Evolutionary conservation across 495 filamentous ascomycete species (phyloP).

Genomic region (Hypoxylon crocopeplum): DNA sequence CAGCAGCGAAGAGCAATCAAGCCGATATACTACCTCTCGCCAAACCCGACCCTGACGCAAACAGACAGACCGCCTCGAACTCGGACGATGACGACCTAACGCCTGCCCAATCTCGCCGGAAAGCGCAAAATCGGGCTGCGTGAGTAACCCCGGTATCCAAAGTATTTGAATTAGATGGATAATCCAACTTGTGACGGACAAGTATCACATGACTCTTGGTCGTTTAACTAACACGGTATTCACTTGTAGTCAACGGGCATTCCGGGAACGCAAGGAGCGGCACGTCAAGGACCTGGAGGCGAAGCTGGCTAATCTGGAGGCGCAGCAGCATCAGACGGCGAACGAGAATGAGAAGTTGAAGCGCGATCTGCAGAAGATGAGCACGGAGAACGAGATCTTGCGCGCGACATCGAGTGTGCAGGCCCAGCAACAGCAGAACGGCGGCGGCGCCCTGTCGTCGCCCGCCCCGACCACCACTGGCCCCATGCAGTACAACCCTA

Average conservation of each 20-base stretch:
- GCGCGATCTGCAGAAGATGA: constrained; percentile 77
- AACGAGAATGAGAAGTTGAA: constrained; percentile 83
- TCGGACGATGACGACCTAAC: constrained; percentile 68
- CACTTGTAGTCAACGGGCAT: constrained; percentile 81
- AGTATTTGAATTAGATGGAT: background rate
- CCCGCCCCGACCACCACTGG: constrained; percentile 59
- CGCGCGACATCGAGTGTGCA: constrained; percentile 69
- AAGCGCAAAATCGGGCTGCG: constrained; percentile 97
- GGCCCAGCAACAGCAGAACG: background rate
- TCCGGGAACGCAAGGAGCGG: constrained; percentile 94
- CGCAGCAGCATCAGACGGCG: constrained; percentile 50
- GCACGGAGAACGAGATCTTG: constrained; percentile 92
- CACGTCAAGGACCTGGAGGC: constrained; percentile 92
- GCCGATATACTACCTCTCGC: constrained; percentile 45
- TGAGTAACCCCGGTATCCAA: constrained; percentile 57
- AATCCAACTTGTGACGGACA: no score
- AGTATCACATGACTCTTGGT: no score
- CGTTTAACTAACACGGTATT: constrained; percentile 22
- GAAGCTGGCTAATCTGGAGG: constrained; percentile 78
- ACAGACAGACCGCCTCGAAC: constrained; percentile 50
- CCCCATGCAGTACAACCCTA: constrained; percentile 76
- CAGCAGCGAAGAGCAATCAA: constrained; percentile 30
- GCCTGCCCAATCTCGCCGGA: constrained; percentile 83
- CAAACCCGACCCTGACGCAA: constrained; percentile 46
- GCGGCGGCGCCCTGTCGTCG: constrained; percentile 29